Base-by-base conservation (phyloP, 148 eudicot genomes). In the Chenopodium berlandieri region DNA sequence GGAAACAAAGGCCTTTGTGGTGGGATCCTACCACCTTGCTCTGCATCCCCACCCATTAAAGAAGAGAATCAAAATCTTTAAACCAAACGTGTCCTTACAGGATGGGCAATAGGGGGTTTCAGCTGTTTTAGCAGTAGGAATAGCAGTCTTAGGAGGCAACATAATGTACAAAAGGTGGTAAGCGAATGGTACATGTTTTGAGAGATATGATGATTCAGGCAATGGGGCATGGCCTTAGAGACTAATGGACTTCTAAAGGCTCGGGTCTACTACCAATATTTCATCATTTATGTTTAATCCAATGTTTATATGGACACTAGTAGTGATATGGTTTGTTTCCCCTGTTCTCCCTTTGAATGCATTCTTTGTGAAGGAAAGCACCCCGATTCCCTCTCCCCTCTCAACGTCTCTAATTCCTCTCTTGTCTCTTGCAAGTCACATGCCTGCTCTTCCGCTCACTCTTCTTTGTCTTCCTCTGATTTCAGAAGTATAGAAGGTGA, bases 191-290 rank as follows among this genome's bases (percentile, higher is more conserved):
- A 83, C 90, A 30, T 95, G 95, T 65, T 95, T 91, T 19, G 88
- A 90, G 79, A 89, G 90, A 37, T 83, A 71, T 75, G 93, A 89
- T 76, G 80, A 73, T 23, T 3, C 73, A 67, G 83, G 89, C 30
- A 82, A 76, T 19, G 84, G 90, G 7, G 91, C 87, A 13, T 93
- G 94, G 97, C 98, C 98, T 0, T 94, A 97, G 98, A 91, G 97
- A 74, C 73, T 94, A 34, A 88, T 90, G 89, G 94, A 94, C 37
- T 94, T 94, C 82, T 97, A 94, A 84, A 90, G 92, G 83, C 91
- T 91, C 32, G 84, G 84, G 27, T 96, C 0, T 27, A 27, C 27
- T 27, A 27, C 27, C 27, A 27, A 27, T 27, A 27, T 27, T 27
- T 27, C 27, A 27, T 27, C 27, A 27, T 27, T 27, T 27, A 27